Evolutionary conservation across 495 filamentous ascomycete species (phyloP).

Genomic region (Aspergillus nidulans): DNA sequence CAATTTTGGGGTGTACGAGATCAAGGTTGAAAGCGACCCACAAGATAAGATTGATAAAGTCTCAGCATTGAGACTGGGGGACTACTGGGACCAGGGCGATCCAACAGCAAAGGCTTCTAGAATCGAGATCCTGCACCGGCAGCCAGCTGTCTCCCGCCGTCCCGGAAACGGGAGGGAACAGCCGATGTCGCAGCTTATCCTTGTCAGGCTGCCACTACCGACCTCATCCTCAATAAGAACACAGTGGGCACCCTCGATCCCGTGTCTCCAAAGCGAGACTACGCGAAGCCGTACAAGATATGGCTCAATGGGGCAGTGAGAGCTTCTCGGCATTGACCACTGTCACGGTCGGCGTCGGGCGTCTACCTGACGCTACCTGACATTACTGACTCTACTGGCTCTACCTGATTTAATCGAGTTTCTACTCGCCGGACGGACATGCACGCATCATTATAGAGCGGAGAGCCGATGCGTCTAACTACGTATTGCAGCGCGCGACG

Average conservation of each 20-base stretch:
- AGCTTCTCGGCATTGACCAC: too few relatives aligned
- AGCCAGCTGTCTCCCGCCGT: neutral
- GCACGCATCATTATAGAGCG: neutral
- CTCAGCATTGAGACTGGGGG: neutral
- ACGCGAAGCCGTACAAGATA: too few relatives aligned
- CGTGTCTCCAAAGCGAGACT: too few relatives aligned
- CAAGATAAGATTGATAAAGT: conserved; percentile 26
- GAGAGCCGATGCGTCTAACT: neutral
- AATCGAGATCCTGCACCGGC: neutral
- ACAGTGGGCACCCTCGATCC: neutral
- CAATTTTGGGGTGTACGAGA: too few relatives aligned
- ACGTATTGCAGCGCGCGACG: neutral
- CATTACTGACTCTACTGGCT: too few relatives aligned
- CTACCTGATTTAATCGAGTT: neutral
- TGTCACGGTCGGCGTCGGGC: too few relatives aligned
- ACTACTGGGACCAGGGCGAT: conserved; percentile 1
- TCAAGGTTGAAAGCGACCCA: conserved; percentile 17
- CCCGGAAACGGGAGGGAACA: neutral
- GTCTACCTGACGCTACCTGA: too few relatives aligned
- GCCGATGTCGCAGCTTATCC: conserved; percentile 1
- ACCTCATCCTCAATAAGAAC: neutral
- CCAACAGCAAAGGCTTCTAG: neutral
- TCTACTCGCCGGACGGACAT: neutral
- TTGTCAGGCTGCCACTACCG: neutral
- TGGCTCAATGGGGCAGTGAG: too few relatives aligned